Evolutionary conservation across 352 stramenopile genomes (phyloP).

Genomic region (Phytopythium delawarense): DNA sequence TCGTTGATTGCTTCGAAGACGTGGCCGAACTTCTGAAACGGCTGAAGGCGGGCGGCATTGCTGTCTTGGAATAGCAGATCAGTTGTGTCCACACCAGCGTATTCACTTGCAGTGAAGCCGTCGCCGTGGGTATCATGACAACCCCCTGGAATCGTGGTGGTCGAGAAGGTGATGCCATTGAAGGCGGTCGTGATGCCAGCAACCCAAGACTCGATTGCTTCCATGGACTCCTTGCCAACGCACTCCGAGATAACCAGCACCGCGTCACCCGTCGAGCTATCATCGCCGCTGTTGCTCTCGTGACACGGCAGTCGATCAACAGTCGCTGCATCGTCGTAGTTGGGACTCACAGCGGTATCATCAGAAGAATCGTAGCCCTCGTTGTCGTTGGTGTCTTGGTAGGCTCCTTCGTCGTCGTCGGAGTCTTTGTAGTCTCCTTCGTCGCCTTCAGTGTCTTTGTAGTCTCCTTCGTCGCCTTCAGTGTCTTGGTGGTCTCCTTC

Average conservation of each 20-base stretch:
- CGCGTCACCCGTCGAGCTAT: constrained; percentile 9
- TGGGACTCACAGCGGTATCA: neutral
- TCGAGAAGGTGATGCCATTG: constrained; percentile 21
- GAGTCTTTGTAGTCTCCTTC: too few relatives aligned
- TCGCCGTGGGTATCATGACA: constrained; percentile 30
- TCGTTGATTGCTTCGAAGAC: constrained; percentile 21
- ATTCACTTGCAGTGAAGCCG: neutral
- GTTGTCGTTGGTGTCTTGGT: too few relatives aligned
- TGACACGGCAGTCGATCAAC: neutral
- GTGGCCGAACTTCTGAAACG: constrained; percentile 28
- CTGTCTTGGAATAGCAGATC: constrained; percentile 18
- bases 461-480: neutral
- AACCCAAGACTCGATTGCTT: constrained; percentile 45
- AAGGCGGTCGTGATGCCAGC: constrained; percentile 18
- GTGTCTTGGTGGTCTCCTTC: neutral
- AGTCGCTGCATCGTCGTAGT: neutral
- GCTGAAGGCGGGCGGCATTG: constrained; percentile 21
- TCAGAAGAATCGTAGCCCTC: neutral
- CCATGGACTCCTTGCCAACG: constrained; percentile 33
- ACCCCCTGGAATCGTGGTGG: constrained; percentile 35
- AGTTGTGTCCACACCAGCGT: constrained; percentile 3
- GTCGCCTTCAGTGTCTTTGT: too few relatives aligned
- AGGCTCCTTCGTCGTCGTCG: too few relatives aligned
- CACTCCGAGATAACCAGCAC: constrained; percentile 69
- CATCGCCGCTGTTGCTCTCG: neutral